Base-by-base conservation (phyloP, 2,329 filamentous ascomycete genomes). In the Trichophyton mentagrophytes region DNA sequence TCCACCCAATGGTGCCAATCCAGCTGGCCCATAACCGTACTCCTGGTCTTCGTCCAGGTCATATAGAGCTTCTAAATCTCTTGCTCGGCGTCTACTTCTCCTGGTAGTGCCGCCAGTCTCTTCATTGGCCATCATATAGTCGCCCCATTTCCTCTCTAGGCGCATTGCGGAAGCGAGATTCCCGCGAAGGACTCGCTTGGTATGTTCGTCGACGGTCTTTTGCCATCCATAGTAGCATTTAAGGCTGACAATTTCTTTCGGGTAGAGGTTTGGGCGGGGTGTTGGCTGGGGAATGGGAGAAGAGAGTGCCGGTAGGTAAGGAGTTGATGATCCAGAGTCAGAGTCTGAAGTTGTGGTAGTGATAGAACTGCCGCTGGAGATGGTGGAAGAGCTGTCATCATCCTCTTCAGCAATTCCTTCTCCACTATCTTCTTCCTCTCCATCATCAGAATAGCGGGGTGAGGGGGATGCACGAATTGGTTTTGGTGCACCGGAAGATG, bases 141-240 rank as follows among this genome's bases (percentile, higher is more conserved):
- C 88, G 0, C 87, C 87, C 92, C 92, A 97, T 71, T 92, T 95
- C 65, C 85, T 81, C 77, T 96, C 91, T 20, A 97, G 79, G n/a
- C 89, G 79, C 42, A 80, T 80, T 0, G 93, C 93, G 0, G 88
- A 81, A 0, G 80, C 78, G 62, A 90, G 81, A 64, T 96, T 88
- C 5, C 89, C 89, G 3, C 83, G 79, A 58, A 95, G 73, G 0
- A 96, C 89, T 3, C 91, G 84, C 75, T 91, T 92, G 59, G 85
- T 90, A 73, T 97, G 92, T 72, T 96, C 90, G 66, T 96, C 88
- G 3, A 96, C 90, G 0, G 90, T 96, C 76, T 89, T 89, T 74
- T 97, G 92, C 83, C 89, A 96, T 47, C 88, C 90, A 72, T 95
- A 95, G 77, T 92, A 97, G 73, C 90, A 95, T 73, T 96, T 96